Conservation (phyloP, 2,329 filamentous ascomycete species). For the Penicillium sp. region DNA sequence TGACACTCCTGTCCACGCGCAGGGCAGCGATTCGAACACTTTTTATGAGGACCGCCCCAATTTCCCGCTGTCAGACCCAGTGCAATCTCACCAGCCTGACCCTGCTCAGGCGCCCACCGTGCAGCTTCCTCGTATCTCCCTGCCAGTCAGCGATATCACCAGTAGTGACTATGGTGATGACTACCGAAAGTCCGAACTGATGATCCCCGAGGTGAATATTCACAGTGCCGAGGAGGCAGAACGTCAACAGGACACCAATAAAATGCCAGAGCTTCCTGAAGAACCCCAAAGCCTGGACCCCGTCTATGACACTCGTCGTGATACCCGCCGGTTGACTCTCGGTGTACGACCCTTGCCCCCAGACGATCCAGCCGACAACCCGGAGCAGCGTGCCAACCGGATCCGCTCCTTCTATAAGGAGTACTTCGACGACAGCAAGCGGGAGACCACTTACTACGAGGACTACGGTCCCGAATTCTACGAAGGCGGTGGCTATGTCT, state of each 20-base stretch:
- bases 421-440: constrained; percentile 86
- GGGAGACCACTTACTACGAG: constrained; percentile 63
- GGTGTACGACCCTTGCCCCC: constrained; percentile 82
- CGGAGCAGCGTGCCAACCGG: constrained; percentile 89
- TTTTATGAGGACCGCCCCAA: constrained; percentile 19
- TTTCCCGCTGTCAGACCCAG: constrained; percentile 21
- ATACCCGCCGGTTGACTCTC: constrained; percentile 56
- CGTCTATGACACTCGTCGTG: constrained; percentile 33
- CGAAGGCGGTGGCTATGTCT: constrained; percentile 56
- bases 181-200: constrained; percentile 48
- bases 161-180: constrained; percentile 58
- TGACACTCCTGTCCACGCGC: constrained; percentile 8
- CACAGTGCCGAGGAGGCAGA: constrained; percentile 24
- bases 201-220: constrained; percentile 39
- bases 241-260: constrained; percentile 14
- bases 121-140: constrained; percentile 36
- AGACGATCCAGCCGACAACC: constrained; percentile 82
- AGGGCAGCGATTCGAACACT: not conserved
- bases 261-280: constrained; percentile 24
- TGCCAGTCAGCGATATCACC: constrained; percentile 49
- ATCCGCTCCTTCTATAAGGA: constrained; percentile 99
- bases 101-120: constrained; percentile 18
- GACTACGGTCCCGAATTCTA: constrained; percentile 72
- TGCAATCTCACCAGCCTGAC: constrained; percentile 11
- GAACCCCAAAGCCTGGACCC: constrained; percentile 25